phyloP scores from a whole-genome alignment of 2,329 filamentous ascomycete species.

The Reticulascus tulasneorum region DNA sequence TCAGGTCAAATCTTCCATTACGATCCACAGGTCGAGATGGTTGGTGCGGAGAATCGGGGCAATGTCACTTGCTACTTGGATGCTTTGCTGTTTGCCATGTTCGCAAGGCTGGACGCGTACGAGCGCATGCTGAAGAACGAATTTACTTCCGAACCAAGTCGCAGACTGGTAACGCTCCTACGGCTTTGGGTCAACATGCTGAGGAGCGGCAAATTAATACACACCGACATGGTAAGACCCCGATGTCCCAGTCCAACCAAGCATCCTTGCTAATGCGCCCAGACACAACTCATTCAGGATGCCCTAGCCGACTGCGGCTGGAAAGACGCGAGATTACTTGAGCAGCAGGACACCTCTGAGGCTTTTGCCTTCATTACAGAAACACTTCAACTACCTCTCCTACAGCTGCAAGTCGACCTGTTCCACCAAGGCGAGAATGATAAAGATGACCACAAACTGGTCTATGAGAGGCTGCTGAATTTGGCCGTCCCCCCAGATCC shows the following conservation, averaged over 20 bases:
- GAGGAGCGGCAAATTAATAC: constrained; percentile 78
- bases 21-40: constrained; percentile 65
- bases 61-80: constrained; percentile 95
- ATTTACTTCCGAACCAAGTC: constrained; percentile 66
- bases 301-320: constrained; percentile 82
- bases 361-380: constrained; percentile 94
- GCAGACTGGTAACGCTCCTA: constrained; percentile 71
- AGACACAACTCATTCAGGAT: constrained; percentile 82
- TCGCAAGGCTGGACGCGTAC: constrained; percentile 82
- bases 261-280: constrained; percentile 20
- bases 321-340: constrained; percentile 70
- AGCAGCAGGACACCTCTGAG: constrained; percentile 93
- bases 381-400: constrained; percentile 77
- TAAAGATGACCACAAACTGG: constrained; percentile 87
- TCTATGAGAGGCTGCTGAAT: constrained; percentile 87
- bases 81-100: constrained; percentile 91
- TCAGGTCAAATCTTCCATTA: constrained; percentile 75
- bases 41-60: constrained; percentile 81
- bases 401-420: constrained; percentile 90
- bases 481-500: constrained; percentile 80
- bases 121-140: constrained; percentile 85
- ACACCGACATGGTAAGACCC: constrained; percentile 68
- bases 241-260: not conserved
- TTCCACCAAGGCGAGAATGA: constrained; percentile 87
- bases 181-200: constrained; percentile 93